Evolutionary conservation across 2,329 filamentous ascomycete species (phyloP), one percentile per base, ranked within the genome.

Genomic region (Nannizziopsis arthrosporioides): DNA sequence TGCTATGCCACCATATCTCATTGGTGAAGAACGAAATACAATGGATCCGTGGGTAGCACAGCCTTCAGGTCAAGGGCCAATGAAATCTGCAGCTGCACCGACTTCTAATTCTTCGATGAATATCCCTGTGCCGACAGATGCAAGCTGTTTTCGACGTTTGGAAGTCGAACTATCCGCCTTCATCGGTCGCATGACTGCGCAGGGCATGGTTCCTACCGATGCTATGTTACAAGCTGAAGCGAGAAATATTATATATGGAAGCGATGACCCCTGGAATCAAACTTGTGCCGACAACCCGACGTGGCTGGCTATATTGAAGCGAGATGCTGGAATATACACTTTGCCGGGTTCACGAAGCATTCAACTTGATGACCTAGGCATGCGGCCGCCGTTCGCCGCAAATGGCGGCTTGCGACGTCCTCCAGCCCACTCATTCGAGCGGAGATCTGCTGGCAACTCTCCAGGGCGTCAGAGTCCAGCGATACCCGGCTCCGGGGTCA

Each of bases 211-310:
- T 3, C 67, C 67, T 5, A 68, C 58, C 6, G 60, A 64, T 47
- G 50, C 54, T 34, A 54, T 59, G 36, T 44, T 64, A 22, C 61
- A 63, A 49, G 53, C 56, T n/a, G 55, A 62, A 42, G 61, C 60
- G 12, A 52, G 61, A 14, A 47, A 51, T 34, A 57, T 59, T 18
- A 55, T 63, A n/a, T 63, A 59, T 45, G 59, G 57, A 34, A 58
- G 53, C 42, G 56, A 58, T 40, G 60, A 63, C 50, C 57, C 60
- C 2, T 63, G 61, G 61, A 59, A 63, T 46, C 61, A 70, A 56
- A 72, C 69, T 3, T 68, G 67, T 48, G 69, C 69, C 6, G 69
- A 72, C 53, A 71, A 71, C 43, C 58, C 64, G n/a, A 57, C 65
- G 8, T 72, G 69, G 69, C 58, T 72, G 9, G 63, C 63, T 48